A percentile compares a stretch with the other conserved stretches of the same genome.
Conservation (phyloP, 768 basidiomycete genomes). For the Boletus vinaceobasis region DNA sequence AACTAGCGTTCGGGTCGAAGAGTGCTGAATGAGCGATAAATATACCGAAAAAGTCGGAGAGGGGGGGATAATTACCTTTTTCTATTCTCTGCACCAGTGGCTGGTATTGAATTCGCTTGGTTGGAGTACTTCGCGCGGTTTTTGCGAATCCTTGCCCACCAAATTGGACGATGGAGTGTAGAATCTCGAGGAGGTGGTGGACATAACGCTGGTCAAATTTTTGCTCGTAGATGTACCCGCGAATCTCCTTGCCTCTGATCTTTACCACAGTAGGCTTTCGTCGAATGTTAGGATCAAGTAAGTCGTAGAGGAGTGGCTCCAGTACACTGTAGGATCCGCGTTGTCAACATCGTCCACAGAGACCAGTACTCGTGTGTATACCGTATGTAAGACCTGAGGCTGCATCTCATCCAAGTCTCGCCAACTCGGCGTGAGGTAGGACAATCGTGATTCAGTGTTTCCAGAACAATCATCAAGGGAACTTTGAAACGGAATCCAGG, state of each 20-base stretch:
- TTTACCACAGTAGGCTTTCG: conserved; percentile 48
- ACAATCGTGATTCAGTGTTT: conserved; percentile 74
- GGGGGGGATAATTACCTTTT: conserved; percentile 40
- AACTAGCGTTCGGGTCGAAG: conserved; percentile 56
- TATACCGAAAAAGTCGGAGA: not conserved
- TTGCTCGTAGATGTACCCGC: conserved; percentile 64
- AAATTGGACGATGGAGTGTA: conserved; percentile 76
- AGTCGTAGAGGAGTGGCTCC: conserved; percentile 79
- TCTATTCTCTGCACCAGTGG: conserved; percentile 62
- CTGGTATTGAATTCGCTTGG: conserved; percentile 63
- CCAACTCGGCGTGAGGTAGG: conserved; percentile 72
- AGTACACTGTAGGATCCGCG: conserved; percentile 56
- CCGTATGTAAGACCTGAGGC: conserved; percentile 88
- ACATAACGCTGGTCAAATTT: conserved; percentile 75
- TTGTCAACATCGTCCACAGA: not conserved
- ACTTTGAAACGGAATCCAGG: conserved; percentile 83
- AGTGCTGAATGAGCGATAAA: conserved; percentile 18
- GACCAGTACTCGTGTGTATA: conserved; percentile 27
- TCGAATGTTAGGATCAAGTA: conserved; percentile 67
- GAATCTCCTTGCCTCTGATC: conserved; percentile 63
- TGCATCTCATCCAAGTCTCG: conserved; percentile 98
- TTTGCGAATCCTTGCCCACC: conserved; percentile 88
- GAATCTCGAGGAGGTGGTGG: conserved; percentile 70
- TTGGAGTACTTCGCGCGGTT: conserved; percentile 58
- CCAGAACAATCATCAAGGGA: conserved; percentile 85